Evolutionary conservation across 768 basidiomycete species (phyloP).

Genomic region (Termitomyces sp.): DNA sequence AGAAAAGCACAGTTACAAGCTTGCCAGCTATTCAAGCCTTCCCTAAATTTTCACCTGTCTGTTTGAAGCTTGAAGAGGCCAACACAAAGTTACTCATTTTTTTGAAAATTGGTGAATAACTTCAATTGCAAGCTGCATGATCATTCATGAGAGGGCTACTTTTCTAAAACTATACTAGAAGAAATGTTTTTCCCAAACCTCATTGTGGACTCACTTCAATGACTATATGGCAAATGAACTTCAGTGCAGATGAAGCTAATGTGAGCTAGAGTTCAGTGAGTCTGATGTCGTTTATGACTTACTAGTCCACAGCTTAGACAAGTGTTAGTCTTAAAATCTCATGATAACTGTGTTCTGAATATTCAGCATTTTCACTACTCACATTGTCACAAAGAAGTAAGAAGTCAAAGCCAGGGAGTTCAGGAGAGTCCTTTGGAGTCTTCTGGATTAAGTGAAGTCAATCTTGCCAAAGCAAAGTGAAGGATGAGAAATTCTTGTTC

Average conservation of each 20-base stretch:
- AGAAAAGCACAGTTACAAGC: neutral
- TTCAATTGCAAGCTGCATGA: neutral
- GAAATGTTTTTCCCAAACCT: too few relatives aligned
- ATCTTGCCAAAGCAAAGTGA: neutral
- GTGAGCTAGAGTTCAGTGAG: too few relatives aligned
- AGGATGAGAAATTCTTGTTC: neutral
- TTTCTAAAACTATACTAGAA: too few relatives aligned
- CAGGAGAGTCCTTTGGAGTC: too few relatives aligned
- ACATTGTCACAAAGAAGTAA: neutral
- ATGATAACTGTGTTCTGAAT: neutral
- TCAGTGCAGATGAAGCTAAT: too few relatives aligned
- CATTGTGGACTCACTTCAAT: too few relatives aligned
- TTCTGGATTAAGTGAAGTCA: neutral
- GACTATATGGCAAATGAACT: too few relatives aligned
- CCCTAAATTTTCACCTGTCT: neutral
- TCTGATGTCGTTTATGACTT: too few relatives aligned
- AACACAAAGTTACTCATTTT: neutral
- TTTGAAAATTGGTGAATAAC: neutral
- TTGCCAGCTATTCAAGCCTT: neutral
- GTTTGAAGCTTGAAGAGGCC: neutral
- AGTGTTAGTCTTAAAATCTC: neutral
- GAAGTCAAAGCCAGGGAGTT: constrained; percentile 1
- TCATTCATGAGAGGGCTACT: too few relatives aligned
- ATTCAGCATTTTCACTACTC: neutral
- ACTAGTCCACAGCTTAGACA: neutral